Percentiles rank a stretch among this genome's conserved stretches.
Evolutionary conservation across 202 grass and related monocot genomes (phyloP).

Genomic region (Panicum hallii): DNA sequence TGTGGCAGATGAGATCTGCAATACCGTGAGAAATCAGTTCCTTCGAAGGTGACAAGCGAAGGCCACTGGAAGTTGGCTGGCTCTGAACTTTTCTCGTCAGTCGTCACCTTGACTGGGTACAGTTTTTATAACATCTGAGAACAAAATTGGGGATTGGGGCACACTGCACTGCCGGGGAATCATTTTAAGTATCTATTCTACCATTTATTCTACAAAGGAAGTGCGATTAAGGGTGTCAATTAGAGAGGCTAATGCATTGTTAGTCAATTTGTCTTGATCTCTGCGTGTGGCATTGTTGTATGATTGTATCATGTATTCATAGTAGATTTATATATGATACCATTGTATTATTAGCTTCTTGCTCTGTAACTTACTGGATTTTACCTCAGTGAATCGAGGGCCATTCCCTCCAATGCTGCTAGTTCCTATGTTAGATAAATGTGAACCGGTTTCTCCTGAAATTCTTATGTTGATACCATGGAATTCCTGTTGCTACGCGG

Average conservation of each 20-base stretch:
- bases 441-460: background rate
- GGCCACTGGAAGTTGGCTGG: background rate
- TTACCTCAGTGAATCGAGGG: background rate
- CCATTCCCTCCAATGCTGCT: conserved; percentile 2
- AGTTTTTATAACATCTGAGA: background rate
- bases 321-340: background rate
- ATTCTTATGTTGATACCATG: background rate
- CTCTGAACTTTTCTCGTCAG: background rate
- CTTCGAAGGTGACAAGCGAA: conserved; percentile 48
- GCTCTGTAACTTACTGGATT: conserved; percentile 6
- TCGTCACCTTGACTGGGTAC: background rate
- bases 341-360: background rate
- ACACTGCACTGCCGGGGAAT: background rate
- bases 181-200: conserved; percentile 15
- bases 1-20: conserved; percentile 62
- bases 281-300: background rate
- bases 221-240: background rate
- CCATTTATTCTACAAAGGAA: conserved; percentile 1
- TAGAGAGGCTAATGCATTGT: conserved; percentile 19
- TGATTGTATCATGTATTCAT: conserved; percentile 31
- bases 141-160: background rate
- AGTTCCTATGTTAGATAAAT: background rate
- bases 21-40: conserved; percentile 58
- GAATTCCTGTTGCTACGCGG: too few relatives aligned
- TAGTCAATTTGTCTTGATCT: conserved; percentile 4